phyloP scores from a whole-genome alignment of 2,329 filamentous ascomycete genomes.

The Ilyonectria mors-panacis region DNA sequence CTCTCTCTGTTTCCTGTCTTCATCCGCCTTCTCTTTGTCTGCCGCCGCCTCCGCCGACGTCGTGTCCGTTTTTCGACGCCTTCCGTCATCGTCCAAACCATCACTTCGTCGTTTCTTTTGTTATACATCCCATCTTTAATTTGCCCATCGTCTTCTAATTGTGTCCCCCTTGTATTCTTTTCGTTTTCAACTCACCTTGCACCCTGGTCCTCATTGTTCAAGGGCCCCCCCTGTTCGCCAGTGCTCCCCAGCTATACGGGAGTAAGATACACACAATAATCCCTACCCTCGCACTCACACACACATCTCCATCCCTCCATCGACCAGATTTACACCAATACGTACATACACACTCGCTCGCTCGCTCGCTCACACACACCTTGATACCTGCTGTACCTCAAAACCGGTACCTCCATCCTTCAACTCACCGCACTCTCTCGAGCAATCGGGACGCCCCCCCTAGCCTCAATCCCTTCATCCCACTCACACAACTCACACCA shows the following conservation, averaged over 20 bases:
- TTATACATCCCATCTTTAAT: neutral
- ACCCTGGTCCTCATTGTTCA: neutral
- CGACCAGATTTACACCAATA: neutral
- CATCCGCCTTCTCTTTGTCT: constrained; percentile 2
- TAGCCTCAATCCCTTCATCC: constrained; percentile 28
- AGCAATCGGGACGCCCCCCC: constrained; percentile 9
- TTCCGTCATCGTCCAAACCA: neutral
- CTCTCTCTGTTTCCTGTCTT: neutral
- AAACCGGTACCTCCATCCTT: neutral
- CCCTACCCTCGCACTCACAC: constrained; percentile 1
- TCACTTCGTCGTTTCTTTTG: neutral
- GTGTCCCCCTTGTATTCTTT: neutral
- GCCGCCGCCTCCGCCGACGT: neutral
- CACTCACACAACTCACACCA: constrained; percentile 9
- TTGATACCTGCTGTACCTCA: neutral
- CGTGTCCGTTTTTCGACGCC: neutral
- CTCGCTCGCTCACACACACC: neutral
- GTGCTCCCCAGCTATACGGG: constrained; percentile 13
- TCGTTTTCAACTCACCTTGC: neutral
- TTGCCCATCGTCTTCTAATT: neutral
- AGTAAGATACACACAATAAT: constrained; percentile 12
- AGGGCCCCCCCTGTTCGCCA: neutral
- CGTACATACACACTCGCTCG: neutral
- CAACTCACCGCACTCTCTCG: neutral
- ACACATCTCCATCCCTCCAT: neutral